These are phyloP conservation scores for Aspergillus pseudotamarii DNA, from an alignment of 2,329 filamentous ascomycete genomes.

Conservation along the genomic window DNA sequence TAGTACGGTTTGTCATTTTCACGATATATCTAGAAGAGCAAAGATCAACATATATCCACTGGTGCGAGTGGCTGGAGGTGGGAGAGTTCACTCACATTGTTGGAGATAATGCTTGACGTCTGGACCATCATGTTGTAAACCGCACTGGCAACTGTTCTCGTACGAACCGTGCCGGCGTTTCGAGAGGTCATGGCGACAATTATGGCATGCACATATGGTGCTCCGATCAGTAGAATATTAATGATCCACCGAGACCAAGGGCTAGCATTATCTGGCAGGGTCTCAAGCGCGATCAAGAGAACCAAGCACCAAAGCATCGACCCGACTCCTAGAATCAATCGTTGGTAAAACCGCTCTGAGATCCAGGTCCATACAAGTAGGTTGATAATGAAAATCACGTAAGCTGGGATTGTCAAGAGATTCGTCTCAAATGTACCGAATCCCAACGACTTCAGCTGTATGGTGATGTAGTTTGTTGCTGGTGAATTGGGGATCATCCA, in stretches of 20 bases:
- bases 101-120: constrained; percentile 42
- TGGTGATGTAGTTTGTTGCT: constrained; percentile 41
- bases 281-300: constrained; percentile 55
- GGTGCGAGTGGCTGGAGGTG: neutral
- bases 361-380: constrained; percentile 58
- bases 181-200: constrained; percentile 50
- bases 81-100: constrained; percentile 34
- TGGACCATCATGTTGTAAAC: constrained; percentile 53
- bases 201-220: constrained; percentile 63
- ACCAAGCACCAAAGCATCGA: constrained; percentile 58
- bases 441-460: constrained; percentile 54
- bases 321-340: constrained; percentile 56
- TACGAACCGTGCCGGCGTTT: constrained; percentile 47
- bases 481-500: constrained; percentile 46
- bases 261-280: constrained; percentile 50
- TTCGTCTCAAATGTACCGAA: constrained; percentile 64
- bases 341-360: constrained; percentile 59
- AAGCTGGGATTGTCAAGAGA: constrained; percentile 64
- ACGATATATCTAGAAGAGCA: constrained; percentile 55
- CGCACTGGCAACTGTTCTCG: constrained; percentile 47
- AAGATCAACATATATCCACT: constrained; percentile 1
- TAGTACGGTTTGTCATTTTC: constrained; percentile 60
- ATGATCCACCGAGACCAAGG: constrained; percentile 58
- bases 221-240: constrained; percentile 56
- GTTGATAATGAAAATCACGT: constrained; percentile 59